Evolutionary conservation across 1,284 basidiomycete species (phyloP), one percentile per base, ranked within the genome.

Genomic region (Neolentinus lepideus): DNA sequence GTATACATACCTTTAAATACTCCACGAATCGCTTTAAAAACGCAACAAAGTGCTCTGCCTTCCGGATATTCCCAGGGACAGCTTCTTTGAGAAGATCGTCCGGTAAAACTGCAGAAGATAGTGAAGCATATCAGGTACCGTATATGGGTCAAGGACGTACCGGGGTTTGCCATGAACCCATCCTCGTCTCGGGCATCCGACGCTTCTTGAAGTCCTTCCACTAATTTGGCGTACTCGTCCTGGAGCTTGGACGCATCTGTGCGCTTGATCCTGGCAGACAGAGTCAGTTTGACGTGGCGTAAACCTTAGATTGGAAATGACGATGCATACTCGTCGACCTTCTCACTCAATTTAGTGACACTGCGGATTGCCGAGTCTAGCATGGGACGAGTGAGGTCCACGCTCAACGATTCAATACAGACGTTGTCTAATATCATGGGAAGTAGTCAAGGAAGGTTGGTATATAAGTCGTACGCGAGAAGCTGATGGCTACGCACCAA

Each of bases 21-120:
- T 99, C 97, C 46, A 99, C 94, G 66, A 99, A 98, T 46, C 97
- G 87, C 69, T 96, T 98, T 59, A 99, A 73, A 75, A 99, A 99
- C 1, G 97, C 96, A 19, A 98, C 92, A 67, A 99, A 99, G 73
- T 99, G 97, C 68, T 99, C 97, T 0, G 97, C 97, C 67, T 98
- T 95, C 51, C 97, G 83, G 59, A 99, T 99, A 67, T 99, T 99
- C 21, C 97, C 97, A 16, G 97, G 97, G 38, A 99, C 82, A 2
- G 97, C 97, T 71, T 99, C 97, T 58, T 88, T 87, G 46, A 99
- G 76, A 54, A 99, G 81, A 69, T 99, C 97, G 59, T 95, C 92
- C 3, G 97, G 96, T 6, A 99, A 77, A 12, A 96, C 94, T 90
- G 63, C 3, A 54, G 54, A 52, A 50, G 53, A 53, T 46, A 53